Conservation (phyloP, 805 yeast genomes). For the Teunomyces panamensis region DNA sequence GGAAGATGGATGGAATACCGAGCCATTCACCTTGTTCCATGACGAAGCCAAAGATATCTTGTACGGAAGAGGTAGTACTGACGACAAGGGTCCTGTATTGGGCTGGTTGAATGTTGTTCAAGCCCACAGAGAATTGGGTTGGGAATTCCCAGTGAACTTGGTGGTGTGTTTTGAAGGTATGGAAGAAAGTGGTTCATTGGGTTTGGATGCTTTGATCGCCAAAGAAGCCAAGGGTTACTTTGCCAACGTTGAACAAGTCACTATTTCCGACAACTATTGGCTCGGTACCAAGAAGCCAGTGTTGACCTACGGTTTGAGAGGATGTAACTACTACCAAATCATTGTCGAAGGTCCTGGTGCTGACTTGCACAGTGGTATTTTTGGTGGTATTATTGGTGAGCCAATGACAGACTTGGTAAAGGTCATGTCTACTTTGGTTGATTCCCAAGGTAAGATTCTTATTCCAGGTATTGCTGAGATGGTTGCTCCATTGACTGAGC, state of each 20-base stretch:
- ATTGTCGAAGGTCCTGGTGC: slow-evolving; percentile 88
- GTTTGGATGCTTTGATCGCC: slow-evolving; percentile 80
- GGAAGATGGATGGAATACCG: slow-evolving; percentile 95
- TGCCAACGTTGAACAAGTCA: slow-evolving; percentile 87
- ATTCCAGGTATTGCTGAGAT: slow-evolving; percentile 89
- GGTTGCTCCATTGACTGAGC: slow-evolving; percentile 89
- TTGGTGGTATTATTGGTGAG: slow-evolving; percentile 96
- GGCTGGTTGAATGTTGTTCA: slow-evolving; percentile 94
- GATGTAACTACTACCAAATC: slow-evolving; percentile 89
- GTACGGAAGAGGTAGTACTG: slow-evolving; percentile 93
- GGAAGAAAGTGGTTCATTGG: slow-evolving; percentile 97
- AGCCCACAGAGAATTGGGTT: slow-evolving; percentile 81
- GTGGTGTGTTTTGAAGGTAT: slow-evolving; percentile 95
- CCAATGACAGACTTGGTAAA: slow-evolving; percentile 92
- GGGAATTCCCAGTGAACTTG: slow-evolving; percentile 91
- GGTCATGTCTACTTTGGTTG: slow-evolving; percentile 74
- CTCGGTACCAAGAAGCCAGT: slow-evolving; percentile 96
- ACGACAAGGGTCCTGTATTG: slow-evolving; percentile 96
- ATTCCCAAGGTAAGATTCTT: slow-evolving; percentile 74
- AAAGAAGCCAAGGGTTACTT: slow-evolving; percentile 78
- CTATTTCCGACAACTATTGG: slow-evolving; percentile 98
- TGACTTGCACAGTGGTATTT: slow-evolving; percentile 94
- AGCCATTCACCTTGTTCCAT: slow-evolving; percentile 73
- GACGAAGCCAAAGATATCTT: slow-evolving; percentile 63
- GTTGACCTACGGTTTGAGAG: slow-evolving; percentile 95